A percentile compares a stretch with the other conserved stretches of the same genome.
phyloP scores from a whole-genome alignment of 768 basidiomycete species.

The Pleurotus sapidus region DNA sequence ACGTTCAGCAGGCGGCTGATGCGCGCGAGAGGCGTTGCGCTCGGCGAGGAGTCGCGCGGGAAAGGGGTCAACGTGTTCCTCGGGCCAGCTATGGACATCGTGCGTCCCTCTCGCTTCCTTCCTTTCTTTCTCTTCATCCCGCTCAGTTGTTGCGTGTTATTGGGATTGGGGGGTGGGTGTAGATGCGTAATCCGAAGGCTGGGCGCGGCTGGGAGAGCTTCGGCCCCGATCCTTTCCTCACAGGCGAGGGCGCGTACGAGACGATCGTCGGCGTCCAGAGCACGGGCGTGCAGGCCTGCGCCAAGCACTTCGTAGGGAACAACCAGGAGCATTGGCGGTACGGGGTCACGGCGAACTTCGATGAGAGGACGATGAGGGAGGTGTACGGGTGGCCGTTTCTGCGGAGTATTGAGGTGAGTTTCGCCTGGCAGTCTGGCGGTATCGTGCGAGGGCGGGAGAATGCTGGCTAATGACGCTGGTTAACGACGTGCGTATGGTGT shows the following conservation, averaged over 20 bases:
- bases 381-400: conserved; percentile 52
- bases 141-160: neutral
- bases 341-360: conserved; percentile 41
- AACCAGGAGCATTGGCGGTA: conserved; percentile 55
- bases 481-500: neutral
- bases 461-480: too few relatives aligned
- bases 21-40: conserved; percentile 55
- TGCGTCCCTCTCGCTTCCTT: conserved; percentile 19
- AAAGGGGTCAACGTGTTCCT: conserved; percentile 59
- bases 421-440: too few relatives aligned
- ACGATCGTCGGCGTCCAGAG: conserved; percentile 51
- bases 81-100: conserved; percentile 56
- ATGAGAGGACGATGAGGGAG: conserved; percentile 57
- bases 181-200: conserved; percentile 53
- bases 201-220: conserved; percentile 54
- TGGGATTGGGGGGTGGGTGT: neutral
- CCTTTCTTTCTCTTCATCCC: neutral
- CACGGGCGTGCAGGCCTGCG: conserved; percentile 44
- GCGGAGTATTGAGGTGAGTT: conserved; percentile 41
- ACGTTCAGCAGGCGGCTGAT: conserved; percentile 60
- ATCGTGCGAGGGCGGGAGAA: too few relatives aligned
- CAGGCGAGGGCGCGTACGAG: conserved; percentile 52
- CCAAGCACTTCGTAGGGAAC: conserved; percentile 25
- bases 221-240: conserved; percentile 49
- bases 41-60: conserved; percentile 66